Percentiles rank a stretch among this genome's conserved stretches.
phyloP scores from a whole-genome alignment of 116 monocot species.

The Trichopus zeylanicus region DNA sequence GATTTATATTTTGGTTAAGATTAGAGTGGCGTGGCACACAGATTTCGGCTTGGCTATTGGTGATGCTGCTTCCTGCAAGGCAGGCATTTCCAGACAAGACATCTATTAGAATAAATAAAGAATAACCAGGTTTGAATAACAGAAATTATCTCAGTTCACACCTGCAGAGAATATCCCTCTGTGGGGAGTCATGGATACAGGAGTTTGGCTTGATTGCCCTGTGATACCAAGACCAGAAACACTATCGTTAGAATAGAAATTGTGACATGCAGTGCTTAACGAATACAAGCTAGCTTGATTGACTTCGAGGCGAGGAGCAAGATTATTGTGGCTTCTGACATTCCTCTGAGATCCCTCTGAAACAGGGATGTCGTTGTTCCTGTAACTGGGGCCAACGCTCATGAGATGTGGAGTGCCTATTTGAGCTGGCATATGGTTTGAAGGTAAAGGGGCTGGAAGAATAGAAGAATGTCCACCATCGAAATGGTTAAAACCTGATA shows the following conservation, averaged over 20 bases:
- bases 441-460: too few relatives aligned
- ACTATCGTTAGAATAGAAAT: constrained; percentile 19
- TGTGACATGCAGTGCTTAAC: constrained; percentile 16
- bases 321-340: constrained; percentile 31
- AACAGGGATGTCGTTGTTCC: constrained; percentile 8
- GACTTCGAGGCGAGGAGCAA: constrained; percentile 9
- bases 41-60: neutral
- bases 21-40: constrained; percentile 12
- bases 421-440: constrained; percentile 10
- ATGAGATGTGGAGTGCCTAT: constrained; percentile 10
- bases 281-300: constrained; percentile 11
- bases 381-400: constrained; percentile 6
- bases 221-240: constrained; percentile 9
- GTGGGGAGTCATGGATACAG: constrained; percentile 10
- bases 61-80: constrained; percentile 9
- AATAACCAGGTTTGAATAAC: neutral
- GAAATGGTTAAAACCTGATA: too few relatives aligned
- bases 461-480: too few relatives aligned
- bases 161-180: constrained; percentile 21
- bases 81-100: constrained; percentile 10
- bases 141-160: constrained; percentile 1
- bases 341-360: constrained; percentile 46
- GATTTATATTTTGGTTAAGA: constrained; percentile 13
- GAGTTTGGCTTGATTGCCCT: constrained; percentile 22
- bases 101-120: neutral